A percentile compares a stretch with the other conserved stretches of the same genome.
Conservation (phyloP, 2,329 filamentous ascomycete genomes). For the Diplodia corticola region DNA sequence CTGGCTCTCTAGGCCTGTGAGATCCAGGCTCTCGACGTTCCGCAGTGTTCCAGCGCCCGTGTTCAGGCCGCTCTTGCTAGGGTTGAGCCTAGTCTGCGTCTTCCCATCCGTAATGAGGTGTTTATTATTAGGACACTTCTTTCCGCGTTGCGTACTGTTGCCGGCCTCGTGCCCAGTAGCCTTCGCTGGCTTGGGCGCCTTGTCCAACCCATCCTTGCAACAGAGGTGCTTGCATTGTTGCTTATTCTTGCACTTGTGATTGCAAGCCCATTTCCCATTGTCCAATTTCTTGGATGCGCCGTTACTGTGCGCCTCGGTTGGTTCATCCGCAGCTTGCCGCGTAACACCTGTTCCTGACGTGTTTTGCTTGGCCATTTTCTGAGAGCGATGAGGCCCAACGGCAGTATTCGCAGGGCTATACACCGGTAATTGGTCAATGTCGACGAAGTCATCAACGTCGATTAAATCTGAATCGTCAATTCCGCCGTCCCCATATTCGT, state of each 20-base stretch:
- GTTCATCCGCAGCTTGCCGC: slow-evolving; percentile 23
- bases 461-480: slow-evolving; percentile 55
- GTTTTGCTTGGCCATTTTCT: slow-evolving; percentile 8
- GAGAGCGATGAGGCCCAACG: neutral
- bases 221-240: slow-evolving; percentile 68
- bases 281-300: slow-evolving; percentile 55
- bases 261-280: slow-evolving; percentile 75
- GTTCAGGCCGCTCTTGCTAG: neutral
- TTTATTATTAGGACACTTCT: slow-evolving; percentile 16
- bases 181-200: slow-evolving; percentile 45
- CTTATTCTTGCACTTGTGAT: slow-evolving; percentile 67
- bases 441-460: slow-evolving; percentile 26
- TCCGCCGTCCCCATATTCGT: slow-evolving; percentile 56
- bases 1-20: slow-evolving; percentile 14
- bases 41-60: slow-evolving; percentile 4
- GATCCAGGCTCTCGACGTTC: slow-evolving; percentile 17
- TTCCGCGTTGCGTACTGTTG: slow-evolving; percentile 15
- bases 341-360: neutral
- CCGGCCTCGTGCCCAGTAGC: neutral
- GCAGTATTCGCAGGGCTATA: slow-evolving; percentile 25
- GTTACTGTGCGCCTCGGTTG: neutral
- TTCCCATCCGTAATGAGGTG: slow-evolving; percentile 7
- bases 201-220: slow-evolving; percentile 70
- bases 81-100: slow-evolving; percentile 7
- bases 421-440: slow-evolving; percentile 49